These are phyloP conservation scores for Cystofilobasidium bisporidii DNA, from an alignment of 768 basidiomycete genomes.

Conservation along the genomic window DNA sequence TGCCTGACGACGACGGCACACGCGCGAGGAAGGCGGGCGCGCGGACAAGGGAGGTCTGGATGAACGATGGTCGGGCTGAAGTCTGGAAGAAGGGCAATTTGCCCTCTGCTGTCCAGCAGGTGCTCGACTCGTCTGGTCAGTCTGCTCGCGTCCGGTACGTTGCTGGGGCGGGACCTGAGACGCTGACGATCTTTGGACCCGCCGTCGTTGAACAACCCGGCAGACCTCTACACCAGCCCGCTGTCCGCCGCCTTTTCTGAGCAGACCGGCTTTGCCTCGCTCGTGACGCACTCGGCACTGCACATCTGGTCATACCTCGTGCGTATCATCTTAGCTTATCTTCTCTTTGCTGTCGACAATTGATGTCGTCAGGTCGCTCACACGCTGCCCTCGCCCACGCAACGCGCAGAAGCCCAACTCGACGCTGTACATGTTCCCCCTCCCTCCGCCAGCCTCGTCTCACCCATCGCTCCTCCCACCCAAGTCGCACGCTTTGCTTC, in stretches of 20 bases:
- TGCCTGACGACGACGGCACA: background rate
- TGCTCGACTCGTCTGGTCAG: constrained; percentile 16
- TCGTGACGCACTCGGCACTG: constrained; percentile 11
- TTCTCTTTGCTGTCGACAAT: background rate
- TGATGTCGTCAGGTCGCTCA: background rate
- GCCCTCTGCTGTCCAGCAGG: constrained; percentile 14
- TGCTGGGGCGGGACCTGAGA: no score
- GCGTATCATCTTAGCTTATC: background rate
- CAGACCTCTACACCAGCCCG: constrained; percentile 26
- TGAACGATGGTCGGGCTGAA: constrained; percentile 17
- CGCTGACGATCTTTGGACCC: no score
- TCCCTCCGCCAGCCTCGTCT: constrained; percentile 1
- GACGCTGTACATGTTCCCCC: constrained; percentile 24
- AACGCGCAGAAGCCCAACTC: constrained; percentile 18
- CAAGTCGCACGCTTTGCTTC: constrained; percentile 5
- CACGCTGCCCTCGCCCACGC: background rate
- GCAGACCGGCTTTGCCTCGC: constrained; percentile 20
- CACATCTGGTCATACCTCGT: constrained; percentile 24
- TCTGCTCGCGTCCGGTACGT: background rate
- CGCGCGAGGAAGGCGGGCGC: background rate
- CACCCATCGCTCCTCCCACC: background rate
- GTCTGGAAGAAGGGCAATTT: constrained; percentile 17
- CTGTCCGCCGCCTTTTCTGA: constrained; percentile 7
- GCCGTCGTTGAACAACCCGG: background rate
- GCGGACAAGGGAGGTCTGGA: constrained; percentile 9